These are phyloP conservation scores for Pluteus cervinus DNA, from an alignment of 768 basidiomycete species.

Conservation along the genomic window DNA sequence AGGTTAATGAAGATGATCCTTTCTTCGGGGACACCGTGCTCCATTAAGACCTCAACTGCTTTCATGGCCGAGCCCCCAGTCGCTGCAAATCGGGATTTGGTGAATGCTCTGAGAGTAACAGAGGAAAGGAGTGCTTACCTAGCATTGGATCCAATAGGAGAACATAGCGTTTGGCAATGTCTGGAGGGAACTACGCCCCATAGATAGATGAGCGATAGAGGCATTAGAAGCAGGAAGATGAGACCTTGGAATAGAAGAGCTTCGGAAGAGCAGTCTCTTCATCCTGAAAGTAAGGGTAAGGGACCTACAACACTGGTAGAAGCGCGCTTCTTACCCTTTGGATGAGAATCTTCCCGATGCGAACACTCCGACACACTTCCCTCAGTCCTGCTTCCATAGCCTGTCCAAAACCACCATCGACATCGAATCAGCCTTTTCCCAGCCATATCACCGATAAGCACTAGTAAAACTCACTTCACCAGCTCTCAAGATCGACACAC, in stretches of 20 bases:
- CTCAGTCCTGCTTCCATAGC: slow-evolving; percentile 97
- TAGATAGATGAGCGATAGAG: not conserved
- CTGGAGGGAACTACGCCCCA: slow-evolving; percentile 71
- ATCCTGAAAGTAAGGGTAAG: slow-evolving; percentile 45
- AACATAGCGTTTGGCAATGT: slow-evolving; percentile 87
- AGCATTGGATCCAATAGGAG: slow-evolving; percentile 98
- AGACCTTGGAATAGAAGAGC: slow-evolving; percentile 84
- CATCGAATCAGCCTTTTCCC: slow-evolving; percentile 7
- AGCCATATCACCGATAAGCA: slow-evolving; percentile 1
- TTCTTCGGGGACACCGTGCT: slow-evolving; percentile 90
- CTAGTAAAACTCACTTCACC: slow-evolving; percentile 62
- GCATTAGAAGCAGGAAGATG: not conserved
- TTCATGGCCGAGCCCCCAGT: slow-evolving; percentile 98
- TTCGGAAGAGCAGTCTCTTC: slow-evolving; percentile 93
- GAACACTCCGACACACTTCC: slow-evolving; percentile 89
- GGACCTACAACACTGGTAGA: slow-evolving; percentile 2
- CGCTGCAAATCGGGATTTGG: slow-evolving; percentile 32
- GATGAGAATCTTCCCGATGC: slow-evolving; percentile 97
- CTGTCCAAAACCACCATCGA: slow-evolving; percentile 27
- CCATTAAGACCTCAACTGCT: slow-evolving; percentile 90
- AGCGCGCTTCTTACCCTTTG: slow-evolving; percentile 59
- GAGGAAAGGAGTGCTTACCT: slow-evolving; percentile 42
- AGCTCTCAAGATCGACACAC: slow-evolving; percentile 90
- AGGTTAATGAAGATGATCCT: slow-evolving; percentile 93
- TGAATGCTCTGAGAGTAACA: slow-evolving; percentile 3